These are phyloP conservation scores for Acanthamoeba castellanii DNA, from an alignment of 208 protist genomes.

Conservation along the genomic window DNA sequence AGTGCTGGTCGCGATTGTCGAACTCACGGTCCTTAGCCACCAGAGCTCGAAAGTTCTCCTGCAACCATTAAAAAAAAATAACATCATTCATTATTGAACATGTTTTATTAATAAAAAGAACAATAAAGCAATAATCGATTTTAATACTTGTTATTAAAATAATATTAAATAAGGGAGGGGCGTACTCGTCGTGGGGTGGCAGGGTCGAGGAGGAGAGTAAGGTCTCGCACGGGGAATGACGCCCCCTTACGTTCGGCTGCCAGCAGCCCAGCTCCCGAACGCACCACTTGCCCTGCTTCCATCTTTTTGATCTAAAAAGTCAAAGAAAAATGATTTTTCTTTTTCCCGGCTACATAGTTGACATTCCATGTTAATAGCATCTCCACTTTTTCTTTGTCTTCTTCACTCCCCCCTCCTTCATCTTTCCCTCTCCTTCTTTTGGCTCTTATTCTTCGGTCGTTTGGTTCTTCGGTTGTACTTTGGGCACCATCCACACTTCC, in stretches of 20 bases:
- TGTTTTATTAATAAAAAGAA: background rate
- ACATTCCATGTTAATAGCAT: no score
- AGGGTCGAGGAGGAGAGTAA: conserved; percentile 59
- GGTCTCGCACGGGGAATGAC: conserved; percentile 56
- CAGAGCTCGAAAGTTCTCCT: conserved; percentile 38
- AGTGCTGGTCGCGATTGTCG: conserved; percentile 60
- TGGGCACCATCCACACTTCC: no score
- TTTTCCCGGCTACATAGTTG: no score
- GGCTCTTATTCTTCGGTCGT: no score
- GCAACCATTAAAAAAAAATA: background rate
- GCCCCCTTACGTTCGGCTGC: background rate
- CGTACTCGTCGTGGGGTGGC: background rate
- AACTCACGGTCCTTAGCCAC: conserved; percentile 53
- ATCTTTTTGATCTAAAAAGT: background rate
- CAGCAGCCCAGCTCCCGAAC: background rate
- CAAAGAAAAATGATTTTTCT: no score
- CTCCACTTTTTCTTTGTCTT: no score
- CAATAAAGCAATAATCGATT: background rate
- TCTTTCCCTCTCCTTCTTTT: no score
- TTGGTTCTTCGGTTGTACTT: no score
- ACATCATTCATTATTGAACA: no score
- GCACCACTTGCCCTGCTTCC: background rate
- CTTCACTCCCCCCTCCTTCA: no score
- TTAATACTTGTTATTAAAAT: no score
- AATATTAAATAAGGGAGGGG: background rate